Evolutionary conservation across 257 asterid species (phyloP), one percentile per base, ranked within the genome.

Genomic region (Ocimum tenuiflorum): DNA sequence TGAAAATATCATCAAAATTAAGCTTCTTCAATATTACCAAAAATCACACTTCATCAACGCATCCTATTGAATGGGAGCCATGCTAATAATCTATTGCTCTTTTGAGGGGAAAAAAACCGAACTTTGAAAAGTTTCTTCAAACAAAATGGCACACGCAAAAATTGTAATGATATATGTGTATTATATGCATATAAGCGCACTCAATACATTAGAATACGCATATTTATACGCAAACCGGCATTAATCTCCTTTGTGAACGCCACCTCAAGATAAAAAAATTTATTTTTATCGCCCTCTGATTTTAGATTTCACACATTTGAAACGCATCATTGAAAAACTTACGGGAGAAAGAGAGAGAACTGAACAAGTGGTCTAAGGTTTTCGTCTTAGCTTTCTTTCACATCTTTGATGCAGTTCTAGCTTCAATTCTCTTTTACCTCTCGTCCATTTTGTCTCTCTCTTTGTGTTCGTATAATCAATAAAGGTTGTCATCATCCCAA

Each of bases 391-490:
- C 61, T 45, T 62, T 68, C 63, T 38, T 71, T 62, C 71, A n/a
- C 75, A 68, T 60, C 14, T 55, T 72, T 71, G 65, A 60, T 63
- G 55, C 61, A 54, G 33, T 67, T 54, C 67, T 69, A n/a, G 46
- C 81, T 74, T 71, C 74, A 79, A 71, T 75, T 79, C 73, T 73
- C 61, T 73, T 76, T 53, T 24, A 64, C 68, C 73, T 73, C 64
- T 72, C 69, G 58, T 75, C 72, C 38, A 43, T 41, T 66, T 24
- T 71, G 65, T 67, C 71, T 14, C 50, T 75, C 71, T 22, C 56
- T n/a, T 46, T 43, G 22, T 33, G 35, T 35, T 0, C 45, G 46
- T n/a, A 31, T 13, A 10, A 10, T 36, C 57, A 63, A 46, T 50
- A 4, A 36, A 48, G 56, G 33, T 20, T 45, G 33, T 60, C 51